These are phyloP conservation scores for Diaporthe destruens DNA, from an alignment of 2,329 filamentous ascomycete species.

Conservation along the genomic window DNA sequence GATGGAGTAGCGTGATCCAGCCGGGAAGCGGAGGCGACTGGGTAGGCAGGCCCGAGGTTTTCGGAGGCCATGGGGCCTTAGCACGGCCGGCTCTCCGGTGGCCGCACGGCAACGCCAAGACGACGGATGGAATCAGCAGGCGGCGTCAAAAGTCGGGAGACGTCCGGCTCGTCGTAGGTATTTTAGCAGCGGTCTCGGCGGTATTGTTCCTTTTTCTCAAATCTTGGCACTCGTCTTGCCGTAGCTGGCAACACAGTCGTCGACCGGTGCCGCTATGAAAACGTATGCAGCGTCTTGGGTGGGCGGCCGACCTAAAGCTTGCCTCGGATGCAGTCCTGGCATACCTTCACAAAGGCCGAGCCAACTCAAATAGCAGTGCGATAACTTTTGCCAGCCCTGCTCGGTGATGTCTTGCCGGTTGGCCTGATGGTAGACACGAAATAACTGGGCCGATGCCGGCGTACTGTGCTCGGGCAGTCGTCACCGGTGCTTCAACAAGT, in stretches of 20 bases:
- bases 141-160: background rate
- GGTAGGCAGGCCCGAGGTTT: conserved; percentile 31
- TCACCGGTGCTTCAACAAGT: conserved; percentile 24
- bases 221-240: conserved; percentile 24
- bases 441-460: conserved; percentile 3
- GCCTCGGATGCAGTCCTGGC: conserved; percentile 20
- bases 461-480: background rate
- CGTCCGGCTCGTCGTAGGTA: background rate
- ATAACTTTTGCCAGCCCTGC: conserved; percentile 24
- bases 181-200: conserved; percentile 15
- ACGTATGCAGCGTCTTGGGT: conserved; percentile 13
- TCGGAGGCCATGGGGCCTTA: conserved; percentile 40
- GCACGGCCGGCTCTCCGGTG: conserved; percentile 33
- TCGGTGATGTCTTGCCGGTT: conserved; percentile 5
- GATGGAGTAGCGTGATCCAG: conserved; percentile 36
- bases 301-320: conserved; percentile 19
- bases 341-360: conserved; percentile 19
- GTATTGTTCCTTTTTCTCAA: background rate
- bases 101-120: conserved; percentile 39
- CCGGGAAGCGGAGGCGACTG: conserved; percentile 31
- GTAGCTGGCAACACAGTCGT: conserved; percentile 1
- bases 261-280: conserved; percentile 3
- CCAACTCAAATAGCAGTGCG: conserved; percentile 12
- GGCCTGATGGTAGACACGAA: conserved; percentile 14
- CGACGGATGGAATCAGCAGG: conserved; percentile 1